Evolutionary conservation across 371 early-diverging fungal species (phyloP).

Genomic region (Sporodiniella umbellata): DNA sequence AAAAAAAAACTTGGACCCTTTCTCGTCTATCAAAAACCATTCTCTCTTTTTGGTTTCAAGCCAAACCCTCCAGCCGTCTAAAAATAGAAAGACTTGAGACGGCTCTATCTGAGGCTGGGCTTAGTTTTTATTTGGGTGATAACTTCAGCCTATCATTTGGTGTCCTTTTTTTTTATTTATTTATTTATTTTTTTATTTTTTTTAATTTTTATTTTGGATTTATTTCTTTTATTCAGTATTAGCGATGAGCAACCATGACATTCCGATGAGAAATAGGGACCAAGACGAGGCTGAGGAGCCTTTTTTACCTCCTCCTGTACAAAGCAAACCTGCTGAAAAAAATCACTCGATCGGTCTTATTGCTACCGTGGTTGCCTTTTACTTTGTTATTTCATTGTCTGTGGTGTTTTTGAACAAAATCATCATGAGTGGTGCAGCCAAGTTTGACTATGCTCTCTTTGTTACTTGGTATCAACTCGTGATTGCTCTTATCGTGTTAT

Average conservation of each 20-base stretch:
- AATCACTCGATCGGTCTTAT: constrained; percentile 53
- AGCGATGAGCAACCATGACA: constrained; percentile 23
- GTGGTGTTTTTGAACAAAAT: constrained; percentile 78
- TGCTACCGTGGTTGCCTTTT: constrained; percentile 60
- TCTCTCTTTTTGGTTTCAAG: no score
- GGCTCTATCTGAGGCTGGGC: no score
- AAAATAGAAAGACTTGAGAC: no score
- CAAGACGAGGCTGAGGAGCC: constrained; percentile 44
- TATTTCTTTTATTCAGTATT: neutral
- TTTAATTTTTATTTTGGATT: neutral
- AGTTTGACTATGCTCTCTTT: constrained; percentile 68
- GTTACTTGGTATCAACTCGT: constrained; percentile 71
- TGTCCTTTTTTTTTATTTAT: neutral
- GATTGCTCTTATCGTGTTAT: constrained; percentile 57
- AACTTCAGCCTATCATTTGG: no score
- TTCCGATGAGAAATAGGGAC: constrained; percentile 38
- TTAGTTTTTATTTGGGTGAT: no score
- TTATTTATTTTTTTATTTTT: neutral
- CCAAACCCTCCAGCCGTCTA: no score
- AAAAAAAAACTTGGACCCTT: no score
- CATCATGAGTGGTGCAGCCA: constrained; percentile 58
- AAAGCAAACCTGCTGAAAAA: constrained; percentile 28
- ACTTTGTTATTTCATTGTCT: constrained; percentile 66
- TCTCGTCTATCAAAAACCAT: no score
- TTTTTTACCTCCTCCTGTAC: constrained; percentile 56